Evolutionary conservation across 129 eudicot species (phyloP).

Genomic region (Rutidosis leptorrhynchoides): DNA sequence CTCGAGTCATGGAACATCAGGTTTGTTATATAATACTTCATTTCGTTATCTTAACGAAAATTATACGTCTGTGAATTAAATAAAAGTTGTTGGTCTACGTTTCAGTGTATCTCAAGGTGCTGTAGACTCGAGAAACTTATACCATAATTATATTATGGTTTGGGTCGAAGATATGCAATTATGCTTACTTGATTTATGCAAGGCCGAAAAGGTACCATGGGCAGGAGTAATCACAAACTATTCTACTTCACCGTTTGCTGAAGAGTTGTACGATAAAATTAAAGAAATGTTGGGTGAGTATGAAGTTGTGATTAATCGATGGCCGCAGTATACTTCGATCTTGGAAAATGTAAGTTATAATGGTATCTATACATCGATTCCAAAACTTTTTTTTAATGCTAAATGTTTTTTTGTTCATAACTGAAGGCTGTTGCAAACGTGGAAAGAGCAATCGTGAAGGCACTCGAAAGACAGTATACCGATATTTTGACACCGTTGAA

Average conservation of each 20-base stretch:
- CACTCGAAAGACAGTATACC: conserved; percentile 76
- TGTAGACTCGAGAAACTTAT: conserved; percentile 67
- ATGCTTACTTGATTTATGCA: conserved; percentile 72
- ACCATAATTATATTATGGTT: conserved; percentile 72
- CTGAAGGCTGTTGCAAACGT: conserved; percentile 80
- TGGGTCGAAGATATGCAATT: conserved; percentile 94
- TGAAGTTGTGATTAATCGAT: conserved; percentile 76
- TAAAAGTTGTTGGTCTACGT: conserved; percentile 1
- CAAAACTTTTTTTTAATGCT: conserved; percentile 7
- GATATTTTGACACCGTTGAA: conserved; percentile 85
- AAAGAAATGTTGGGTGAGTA: conserved; percentile 60
- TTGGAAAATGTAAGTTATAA: conserved; percentile 74
- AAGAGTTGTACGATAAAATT: conserved; percentile 63
- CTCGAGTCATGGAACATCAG: conserved; percentile 90
- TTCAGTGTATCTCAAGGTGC: conserved; percentile 70
- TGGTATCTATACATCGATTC: conserved; percentile 1
- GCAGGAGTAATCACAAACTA: conserved; percentile 72
- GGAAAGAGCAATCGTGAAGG: conserved; percentile 79
- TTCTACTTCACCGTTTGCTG: conserved; percentile 90
- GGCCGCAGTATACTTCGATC: conserved; percentile 83
- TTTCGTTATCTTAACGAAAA: conserved; percentile 3
- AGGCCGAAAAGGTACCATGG: conserved; percentile 92
- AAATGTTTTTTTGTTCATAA: conserved; percentile 14
- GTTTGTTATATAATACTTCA: conserved; percentile 32
- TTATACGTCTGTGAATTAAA: background rate